Conservation (phyloP, 2,329 filamentous ascomycete species). For the Alternaria consortialis region DNA sequence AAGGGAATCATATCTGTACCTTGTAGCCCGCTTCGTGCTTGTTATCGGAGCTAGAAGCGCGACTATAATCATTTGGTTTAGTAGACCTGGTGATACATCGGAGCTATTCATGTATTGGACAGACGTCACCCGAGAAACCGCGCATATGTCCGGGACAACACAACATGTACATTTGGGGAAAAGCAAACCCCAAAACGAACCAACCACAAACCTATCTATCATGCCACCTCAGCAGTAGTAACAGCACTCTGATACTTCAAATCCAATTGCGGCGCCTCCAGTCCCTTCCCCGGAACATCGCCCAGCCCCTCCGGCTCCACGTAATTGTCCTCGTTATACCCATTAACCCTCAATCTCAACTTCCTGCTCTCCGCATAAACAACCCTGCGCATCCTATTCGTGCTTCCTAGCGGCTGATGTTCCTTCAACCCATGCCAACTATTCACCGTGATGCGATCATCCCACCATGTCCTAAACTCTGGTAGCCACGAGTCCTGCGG, state of each 20-base stretch:
- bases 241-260: constrained; percentile 29
- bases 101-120: not conserved
- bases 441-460: constrained; percentile 52
- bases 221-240: constrained; percentile 24
- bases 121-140: not conserved
- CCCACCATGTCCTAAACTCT: constrained; percentile 54
- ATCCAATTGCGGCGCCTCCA: constrained; percentile 24
- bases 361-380: constrained; percentile 55
- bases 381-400: constrained; percentile 53
- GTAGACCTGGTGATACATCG: not conserved
- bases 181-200: not conserved
- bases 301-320: constrained; percentile 49
- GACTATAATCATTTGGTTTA: not conserved
- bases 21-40: not conserved
- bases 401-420: constrained; percentile 52
- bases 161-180: not conserved
- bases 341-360: constrained; percentile 52
- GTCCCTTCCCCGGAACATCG: constrained; percentile 45
- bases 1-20: not conserved
- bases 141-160: not conserved
- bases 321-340: constrained; percentile 47
- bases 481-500: constrained; percentile 54
- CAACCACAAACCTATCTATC: not conserved
- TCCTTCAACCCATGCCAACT: constrained; percentile 52
- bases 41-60: not conserved